phyloP scores from a whole-genome alignment of 106 monocot genomes.

The Posidonia australis region DNA sequence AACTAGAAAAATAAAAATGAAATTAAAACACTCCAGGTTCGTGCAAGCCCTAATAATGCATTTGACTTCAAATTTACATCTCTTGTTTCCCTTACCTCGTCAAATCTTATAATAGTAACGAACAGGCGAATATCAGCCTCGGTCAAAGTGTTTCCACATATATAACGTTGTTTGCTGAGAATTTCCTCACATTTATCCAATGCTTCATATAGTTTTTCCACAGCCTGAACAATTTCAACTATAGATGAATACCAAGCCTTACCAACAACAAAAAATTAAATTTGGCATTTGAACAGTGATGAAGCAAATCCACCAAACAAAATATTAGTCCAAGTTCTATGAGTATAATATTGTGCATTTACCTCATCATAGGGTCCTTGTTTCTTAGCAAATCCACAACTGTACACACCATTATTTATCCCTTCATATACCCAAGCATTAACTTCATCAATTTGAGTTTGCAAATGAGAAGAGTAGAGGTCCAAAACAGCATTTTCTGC shows the following conservation, averaged over 20 bases:
- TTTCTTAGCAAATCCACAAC: conserved; percentile 87
- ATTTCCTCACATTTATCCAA: conserved; percentile 84
- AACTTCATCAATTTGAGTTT: conserved; percentile 50
- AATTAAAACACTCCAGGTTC: background rate
- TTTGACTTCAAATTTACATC: background rate
- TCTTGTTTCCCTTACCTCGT: conserved; percentile 59
- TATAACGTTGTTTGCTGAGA: conserved; percentile 68
- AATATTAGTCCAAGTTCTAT: background rate
- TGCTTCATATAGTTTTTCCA: conserved; percentile 46
- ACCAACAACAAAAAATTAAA: background rate
- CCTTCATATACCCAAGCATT: conserved; percentile 82
- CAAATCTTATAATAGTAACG: conserved; percentile 93
- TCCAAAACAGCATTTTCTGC: conserved; percentile 71
- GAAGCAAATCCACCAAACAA: background rate
- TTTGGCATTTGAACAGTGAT: background rate
- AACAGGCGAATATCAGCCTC: conserved; percentile 91
- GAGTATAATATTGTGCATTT: background rate
- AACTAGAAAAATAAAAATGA: background rate
- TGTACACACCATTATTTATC: conserved; percentile 96
- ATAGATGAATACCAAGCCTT: background rate
- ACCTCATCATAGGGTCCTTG: conserved; percentile 95
- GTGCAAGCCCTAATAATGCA: background rate
- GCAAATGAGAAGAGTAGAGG: conserved; percentile 65
- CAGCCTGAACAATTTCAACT: conserved; percentile 36
- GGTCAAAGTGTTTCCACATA: conserved; percentile 71